Percentiles rank a stretch among this genome's conserved stretches.
phyloP scores from a whole-genome alignment of 2,329 filamentous ascomycete genomes.

The Sporothrix euskadiensis region DNA sequence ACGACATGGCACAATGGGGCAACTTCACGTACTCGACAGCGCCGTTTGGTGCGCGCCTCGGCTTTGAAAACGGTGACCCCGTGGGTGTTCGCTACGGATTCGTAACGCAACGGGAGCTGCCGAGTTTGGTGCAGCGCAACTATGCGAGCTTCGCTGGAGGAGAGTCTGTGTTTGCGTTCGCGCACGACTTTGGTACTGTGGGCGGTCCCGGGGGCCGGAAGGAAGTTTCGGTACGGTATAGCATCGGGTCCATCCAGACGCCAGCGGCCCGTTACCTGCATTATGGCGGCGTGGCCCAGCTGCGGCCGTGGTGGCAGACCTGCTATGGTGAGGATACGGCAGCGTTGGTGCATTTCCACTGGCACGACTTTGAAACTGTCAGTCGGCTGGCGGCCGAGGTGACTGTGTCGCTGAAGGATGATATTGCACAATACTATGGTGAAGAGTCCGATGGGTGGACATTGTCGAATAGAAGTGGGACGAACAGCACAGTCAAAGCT shows the following conservation, averaged over 20 bases:
- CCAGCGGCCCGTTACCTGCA: conserved; percentile 79
- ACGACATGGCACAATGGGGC: conserved; percentile 56
- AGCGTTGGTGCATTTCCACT: conserved; percentile 73
- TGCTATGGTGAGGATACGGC: conserved; percentile 64
- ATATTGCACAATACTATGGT: conserved; percentile 1
- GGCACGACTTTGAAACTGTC: conserved; percentile 66
- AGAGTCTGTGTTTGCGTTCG: conserved; percentile 80
- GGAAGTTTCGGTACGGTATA: conserved; percentile 67
- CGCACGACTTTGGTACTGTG: conserved; percentile 56
- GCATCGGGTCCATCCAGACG: conserved; percentile 73
- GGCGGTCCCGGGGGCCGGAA: conserved; percentile 12
- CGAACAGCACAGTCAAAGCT: background rate
- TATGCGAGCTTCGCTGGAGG: conserved; percentile 73
- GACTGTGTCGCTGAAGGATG: background rate
- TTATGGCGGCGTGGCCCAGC: conserved; percentile 70
- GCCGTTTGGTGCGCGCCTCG: conserved; percentile 28
- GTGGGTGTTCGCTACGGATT: conserved; percentile 64
- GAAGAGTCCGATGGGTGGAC: background rate
- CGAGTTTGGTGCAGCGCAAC: conserved; percentile 63
- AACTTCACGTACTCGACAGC: conserved; percentile 33
- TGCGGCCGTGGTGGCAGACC: conserved; percentile 77
- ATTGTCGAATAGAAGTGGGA: background rate
- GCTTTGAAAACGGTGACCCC: conserved; percentile 63
- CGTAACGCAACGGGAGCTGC: conserved; percentile 62
- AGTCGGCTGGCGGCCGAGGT: conserved; percentile 19